Evolutionary conservation across 495 filamentous ascomycete genomes (phyloP), one percentile per base, ranked within the genome.

Genomic region (Hyaloscypha variabilis): DNA sequence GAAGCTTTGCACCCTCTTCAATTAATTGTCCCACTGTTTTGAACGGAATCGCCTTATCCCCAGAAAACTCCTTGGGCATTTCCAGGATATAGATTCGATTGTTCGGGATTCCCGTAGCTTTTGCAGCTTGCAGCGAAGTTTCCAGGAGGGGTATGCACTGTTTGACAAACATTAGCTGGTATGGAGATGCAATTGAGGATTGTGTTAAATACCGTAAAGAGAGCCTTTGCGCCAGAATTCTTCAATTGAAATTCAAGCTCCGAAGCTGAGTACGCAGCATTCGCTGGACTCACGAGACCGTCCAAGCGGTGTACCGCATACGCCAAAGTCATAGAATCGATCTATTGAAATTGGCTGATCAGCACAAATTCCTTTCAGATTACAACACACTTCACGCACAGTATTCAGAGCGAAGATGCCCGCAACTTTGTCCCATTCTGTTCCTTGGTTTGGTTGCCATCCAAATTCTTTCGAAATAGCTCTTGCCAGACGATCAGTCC

Each of bases 391-490:
- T 26, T 29, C 46, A 72, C 85, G 53, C 79, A 94, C 92, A 26
- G 92, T 92, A 69, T 97, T 97, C 60, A 94, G 68, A 39, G 87
- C 88, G 75, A 91, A 96, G 13, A 94, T 77, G 13, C 83, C 88
- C 55, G 93, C 69, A 25, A 93, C 87, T 77, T 95, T 97, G 69
- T 97, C 93, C 89, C 90, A 96, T 71, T 93, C 90, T 0, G 85
- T 85, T 24, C 91, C 92, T 64, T 83, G 69, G 67, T 94, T 94
- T 8, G 90, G 85, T 29, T 81, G 68, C 90, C 91, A 96, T 56
- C 85, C 87, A 68, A 95, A 77, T 67, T 91, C 87, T 71, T 92
- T 90, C 10, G 86, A 79, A 5, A 97, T 75, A 5, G 83, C 87
- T 59, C 88, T 84, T 17, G 92, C 85, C n/a, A 96, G 79, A 52